Evolutionary conservation across 805 yeast genomes (phyloP).

Genomic region (Yamadazyma endophytica): DNA sequence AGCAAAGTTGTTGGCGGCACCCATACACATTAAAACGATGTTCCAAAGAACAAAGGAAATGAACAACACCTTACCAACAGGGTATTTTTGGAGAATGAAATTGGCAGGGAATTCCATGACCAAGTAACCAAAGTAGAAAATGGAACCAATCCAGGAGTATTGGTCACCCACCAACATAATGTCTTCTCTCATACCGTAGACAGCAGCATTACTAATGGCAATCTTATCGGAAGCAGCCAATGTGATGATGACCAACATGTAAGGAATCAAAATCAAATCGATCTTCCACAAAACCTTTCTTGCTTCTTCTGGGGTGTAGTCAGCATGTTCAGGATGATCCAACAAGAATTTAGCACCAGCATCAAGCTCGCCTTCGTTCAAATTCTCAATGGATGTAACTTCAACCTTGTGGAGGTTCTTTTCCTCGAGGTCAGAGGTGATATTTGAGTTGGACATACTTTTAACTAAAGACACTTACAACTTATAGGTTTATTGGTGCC

Average conservation of each 20-base stretch:
- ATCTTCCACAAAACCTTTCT: slow-evolving; percentile 16
- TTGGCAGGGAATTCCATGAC: slow-evolving; percentile 33
- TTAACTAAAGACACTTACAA: too few species aligned
- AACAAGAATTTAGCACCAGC: slow-evolving; percentile 17
- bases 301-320: slow-evolving; percentile 13
- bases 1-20: slow-evolving; percentile 44
- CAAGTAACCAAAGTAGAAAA: slow-evolving; percentile 45
- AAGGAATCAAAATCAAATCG: slow-evolving; percentile 20
- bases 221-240: slow-evolving; percentile 28
- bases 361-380: slow-evolving; percentile 9
- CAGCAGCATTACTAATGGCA: slow-evolving; percentile 21
- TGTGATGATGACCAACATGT: slow-evolving; percentile 20
- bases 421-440: too few species aligned
- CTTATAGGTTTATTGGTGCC: too few species aligned
- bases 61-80: slow-evolving; percentile 32
- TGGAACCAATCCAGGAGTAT: slow-evolving; percentile 39
- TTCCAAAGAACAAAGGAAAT: slow-evolving; percentile 32
- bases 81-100: slow-evolving; percentile 30
- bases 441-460: too few species aligned
- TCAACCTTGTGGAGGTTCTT: slow-evolving; percentile 1
- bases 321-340: slow-evolving; percentile 19
- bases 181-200: slow-evolving; percentile 31
- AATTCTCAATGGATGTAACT: slow-evolving; percentile 3
- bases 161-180: slow-evolving; percentile 22
- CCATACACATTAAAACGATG: slow-evolving; percentile 38